A percentile compares a stretch with the other conserved stretches of the same genome.
Conservation (phyloP, 306 rosid genomes). For the Prinsepia uniflora region DNA sequence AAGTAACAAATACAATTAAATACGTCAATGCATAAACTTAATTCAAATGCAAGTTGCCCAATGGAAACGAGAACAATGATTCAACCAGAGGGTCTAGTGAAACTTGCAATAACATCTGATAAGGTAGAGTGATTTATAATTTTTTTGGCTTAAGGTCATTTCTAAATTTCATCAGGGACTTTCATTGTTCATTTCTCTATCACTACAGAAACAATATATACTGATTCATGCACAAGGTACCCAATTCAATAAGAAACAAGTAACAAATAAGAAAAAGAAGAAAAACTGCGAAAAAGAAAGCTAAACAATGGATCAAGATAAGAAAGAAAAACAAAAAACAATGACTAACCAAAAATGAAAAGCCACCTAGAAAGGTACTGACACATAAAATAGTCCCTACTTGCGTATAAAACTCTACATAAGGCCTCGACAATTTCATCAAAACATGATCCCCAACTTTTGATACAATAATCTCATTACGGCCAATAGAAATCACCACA, state of each 20-base stretch:
- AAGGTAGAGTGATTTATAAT: neutral
- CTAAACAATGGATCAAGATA: neutral
- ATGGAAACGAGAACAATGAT: neutral
- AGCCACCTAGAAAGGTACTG: neutral
- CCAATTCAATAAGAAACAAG: neutral
- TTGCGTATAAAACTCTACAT: neutral
- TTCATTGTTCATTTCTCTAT: neutral
- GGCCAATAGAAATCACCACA: neutral
- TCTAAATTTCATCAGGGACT: neutral
- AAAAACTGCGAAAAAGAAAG: neutral
- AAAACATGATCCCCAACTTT: neutral
- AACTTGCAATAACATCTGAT: neutral
- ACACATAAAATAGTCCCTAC: neutral
- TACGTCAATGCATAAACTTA: neutral
- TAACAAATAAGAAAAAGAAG: neutral
- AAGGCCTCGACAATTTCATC: neutral
- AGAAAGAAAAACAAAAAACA: neutral
- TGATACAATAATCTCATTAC: neutral
- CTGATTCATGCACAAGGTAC: neutral
- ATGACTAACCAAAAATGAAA: neutral
- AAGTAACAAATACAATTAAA: neutral
- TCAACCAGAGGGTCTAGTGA: neutral
- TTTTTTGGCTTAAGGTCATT: neutral
- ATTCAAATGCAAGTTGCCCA: too few relatives aligned
- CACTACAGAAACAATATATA: neutral